Percentiles rank a stretch among this genome's conserved stretches.
phyloP scores from a whole-genome alignment of 1,284 basidiomycete genomes.

The Pulchroboletus neoregius region DNA sequence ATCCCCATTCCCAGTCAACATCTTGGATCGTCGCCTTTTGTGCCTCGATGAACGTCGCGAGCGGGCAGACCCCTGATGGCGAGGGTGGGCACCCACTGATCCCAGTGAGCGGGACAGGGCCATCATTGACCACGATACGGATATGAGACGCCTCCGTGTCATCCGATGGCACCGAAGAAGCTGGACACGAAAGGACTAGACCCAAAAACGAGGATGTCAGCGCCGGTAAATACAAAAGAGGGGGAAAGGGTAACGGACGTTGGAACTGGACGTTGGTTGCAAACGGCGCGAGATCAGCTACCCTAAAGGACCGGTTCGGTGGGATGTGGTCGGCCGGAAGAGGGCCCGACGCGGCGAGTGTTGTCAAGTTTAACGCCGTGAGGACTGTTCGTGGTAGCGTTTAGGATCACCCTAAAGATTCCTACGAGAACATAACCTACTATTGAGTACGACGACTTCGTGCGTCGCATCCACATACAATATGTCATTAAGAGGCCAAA shows the following conservation, averaged over 20 bases:
- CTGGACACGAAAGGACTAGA: conserved; percentile 30
- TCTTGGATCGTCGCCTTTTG: conserved; percentile 63
- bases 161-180: conserved; percentile 32
- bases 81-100: conserved; percentile 66
- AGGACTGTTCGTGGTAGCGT: conserved; percentile 35
- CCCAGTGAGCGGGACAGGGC: conserved; percentile 76
- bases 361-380: conserved; percentile 56
- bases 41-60: conserved; percentile 69
- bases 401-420: neutral
- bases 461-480: conserved; percentile 87
- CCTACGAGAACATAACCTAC: conserved; percentile 36
- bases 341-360: conserved; percentile 47
- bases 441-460: conserved; percentile 78
- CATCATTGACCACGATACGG: conserved; percentile 84
- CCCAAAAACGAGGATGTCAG: neutral
- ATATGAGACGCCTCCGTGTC: conserved; percentile 54
- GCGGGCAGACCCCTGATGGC: conserved; percentile 76
- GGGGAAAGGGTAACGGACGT: conserved; percentile 3
- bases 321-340: conserved; percentile 55
- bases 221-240: neutral
- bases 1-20: conserved; percentile 76
- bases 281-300: conserved; percentile 31
- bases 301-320: conserved; percentile 37
- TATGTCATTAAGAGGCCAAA: conserved; percentile 77
- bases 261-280: conserved; percentile 35